Base-by-base conservation (phyloP, 1,284 basidiomycete species). In the Puccinia hordei region DNA sequence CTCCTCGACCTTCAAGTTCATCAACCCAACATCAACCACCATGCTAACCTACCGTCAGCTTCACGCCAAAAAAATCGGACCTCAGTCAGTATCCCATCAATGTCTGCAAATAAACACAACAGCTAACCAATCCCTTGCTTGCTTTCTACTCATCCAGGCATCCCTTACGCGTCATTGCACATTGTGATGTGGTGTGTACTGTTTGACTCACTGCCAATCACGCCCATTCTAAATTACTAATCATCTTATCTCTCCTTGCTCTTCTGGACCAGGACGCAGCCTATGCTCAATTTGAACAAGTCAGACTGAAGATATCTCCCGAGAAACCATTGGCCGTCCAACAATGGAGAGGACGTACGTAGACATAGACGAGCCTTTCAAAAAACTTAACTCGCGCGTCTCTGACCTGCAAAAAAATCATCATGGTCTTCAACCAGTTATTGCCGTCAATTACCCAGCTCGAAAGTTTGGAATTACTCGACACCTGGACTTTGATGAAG, bases 391-490 rank as follows among this genome's bases (percentile, higher is more conserved):
- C 74, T 12, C 66, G 6, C 33, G 24, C 51, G 27, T 38, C 61
- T 24, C 68, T 51, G 30, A 59, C 81, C n/a, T n/a, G n/a, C n/a
- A n/a, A n/a, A n/a, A n/a, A n/a, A n/a, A 33, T 53, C 1, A 22
- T 65, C 33, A 13, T 22, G 38, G 38, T 12, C 38, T 41, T 4
- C 12, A 12, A 41, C 12, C 57, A 51, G 79, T 86, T 83, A 99
- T 99, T 81, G 97, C 97, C 0, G 92, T 99, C 82, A 97, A 95
- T 86, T 99, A 99, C 85, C 92, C 94, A 2, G 96, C 97, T 0
- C 89, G 96, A 80, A 91, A 91, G 84, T 96, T 89, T 83, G 95
- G 92, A 2, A 95, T 99, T 84, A 93, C 92, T 27, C 88, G 95
- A 33, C 83, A 83, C 68, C 38, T 76, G n/a, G n/a, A 59, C 6